Conservation (phyloP, 2,329 filamentous ascomycete genomes). For the Aspergillus quadrilineatus region DNA sequence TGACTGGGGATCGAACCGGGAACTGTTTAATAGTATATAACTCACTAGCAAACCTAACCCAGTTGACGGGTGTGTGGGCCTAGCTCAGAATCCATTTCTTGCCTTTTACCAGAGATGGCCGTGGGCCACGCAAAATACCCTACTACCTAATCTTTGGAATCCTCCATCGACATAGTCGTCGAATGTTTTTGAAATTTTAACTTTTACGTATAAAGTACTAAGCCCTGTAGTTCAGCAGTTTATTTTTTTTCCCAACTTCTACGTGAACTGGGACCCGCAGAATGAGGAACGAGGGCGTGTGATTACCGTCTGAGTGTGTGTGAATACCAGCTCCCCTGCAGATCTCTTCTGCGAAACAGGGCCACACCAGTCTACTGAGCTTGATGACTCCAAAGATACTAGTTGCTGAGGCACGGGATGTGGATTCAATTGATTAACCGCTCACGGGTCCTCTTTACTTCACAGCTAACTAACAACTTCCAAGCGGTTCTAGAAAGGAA, state of each 20-base stretch:
- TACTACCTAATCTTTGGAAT: slow-evolving; percentile 61
- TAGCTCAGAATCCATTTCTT: slow-evolving; percentile 72
- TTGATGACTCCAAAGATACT: not conserved
- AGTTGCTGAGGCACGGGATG: slow-evolving; percentile 8
- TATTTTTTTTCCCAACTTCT: no score
- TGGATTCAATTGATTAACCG: slow-evolving; percentile 18
- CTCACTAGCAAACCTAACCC: not conserved
- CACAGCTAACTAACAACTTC: slow-evolving; percentile 12
- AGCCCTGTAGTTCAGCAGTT: no score
- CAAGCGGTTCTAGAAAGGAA: slow-evolving; percentile 4
- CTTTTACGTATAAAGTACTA: slow-evolving; percentile 19
- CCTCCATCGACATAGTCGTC: slow-evolving; percentile 46
- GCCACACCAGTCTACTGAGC: not conserved
- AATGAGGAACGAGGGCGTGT: no score
- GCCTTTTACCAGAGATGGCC: slow-evolving; percentile 80
- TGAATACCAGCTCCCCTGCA: no score
- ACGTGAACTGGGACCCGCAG: no score
- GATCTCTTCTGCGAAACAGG: no score
- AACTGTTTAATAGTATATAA: not conserved
- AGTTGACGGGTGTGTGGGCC: slow-evolving; percentile 26
- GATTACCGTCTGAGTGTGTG: no score
- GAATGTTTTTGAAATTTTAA: slow-evolving; percentile 33
- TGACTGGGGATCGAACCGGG: not conserved
- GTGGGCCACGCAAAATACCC: slow-evolving; percentile 63
- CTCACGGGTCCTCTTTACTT: slow-evolving; percentile 11